phyloP scores from a whole-genome alignment of 768 basidiomycete species.

The Lactifluus rugatus region DNA sequence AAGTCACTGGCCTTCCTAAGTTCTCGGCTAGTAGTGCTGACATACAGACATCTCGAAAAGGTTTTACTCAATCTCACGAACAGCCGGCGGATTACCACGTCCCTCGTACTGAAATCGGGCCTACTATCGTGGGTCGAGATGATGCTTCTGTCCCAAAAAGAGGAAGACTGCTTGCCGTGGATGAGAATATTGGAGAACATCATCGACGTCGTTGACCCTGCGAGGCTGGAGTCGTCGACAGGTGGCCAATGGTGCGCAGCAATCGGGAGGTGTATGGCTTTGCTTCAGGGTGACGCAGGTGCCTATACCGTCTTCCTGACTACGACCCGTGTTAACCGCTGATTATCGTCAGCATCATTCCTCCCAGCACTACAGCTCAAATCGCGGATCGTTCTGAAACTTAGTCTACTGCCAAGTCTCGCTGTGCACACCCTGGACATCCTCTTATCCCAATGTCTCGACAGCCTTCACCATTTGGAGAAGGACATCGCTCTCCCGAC shows the following conservation, averaged over 20 bases:
- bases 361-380: background rate
- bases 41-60: constrained; percentile 27
- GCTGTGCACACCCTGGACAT: background rate
- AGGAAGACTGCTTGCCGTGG: constrained; percentile 19
- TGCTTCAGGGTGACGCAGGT: constrained; percentile 30
- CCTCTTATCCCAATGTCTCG: constrained; percentile 13
- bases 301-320: background rate
- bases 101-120: constrained; percentile 60
- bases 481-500: background rate
- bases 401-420: constrained; percentile 9
- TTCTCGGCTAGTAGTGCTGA: background rate
- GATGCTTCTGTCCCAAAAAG: constrained; percentile 35
- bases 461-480: constrained; percentile 5
- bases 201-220: constrained; percentile 32
- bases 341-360: background rate
- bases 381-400: constrained; percentile 4
- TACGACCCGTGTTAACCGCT: background rate
- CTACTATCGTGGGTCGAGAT: constrained; percentile 79
- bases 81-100: constrained; percentile 56
- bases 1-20: constrained; percentile 17
- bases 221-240: constrained; percentile 45
- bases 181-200: constrained; percentile 29
- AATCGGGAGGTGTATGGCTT: constrained; percentile 42
- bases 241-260: constrained; percentile 51
- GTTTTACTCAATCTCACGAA: constrained; percentile 67